Conservation (phyloP, 1,284 basidiomycete species). For the Rhodotorula sp. region DNA sequence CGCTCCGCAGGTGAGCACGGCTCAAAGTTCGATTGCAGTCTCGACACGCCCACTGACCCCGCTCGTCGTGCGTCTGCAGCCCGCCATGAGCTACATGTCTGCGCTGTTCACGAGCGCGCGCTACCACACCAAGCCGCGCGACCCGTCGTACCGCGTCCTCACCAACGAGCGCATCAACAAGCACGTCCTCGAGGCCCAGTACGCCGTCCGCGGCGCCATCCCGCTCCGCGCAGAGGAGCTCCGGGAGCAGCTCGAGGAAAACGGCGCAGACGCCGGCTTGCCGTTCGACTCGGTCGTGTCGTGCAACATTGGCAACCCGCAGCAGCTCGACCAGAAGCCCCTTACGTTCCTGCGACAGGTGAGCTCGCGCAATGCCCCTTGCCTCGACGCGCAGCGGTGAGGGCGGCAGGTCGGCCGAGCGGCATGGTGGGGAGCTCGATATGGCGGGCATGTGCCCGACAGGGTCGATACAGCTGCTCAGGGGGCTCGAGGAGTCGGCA, state of each 20-base stretch:
- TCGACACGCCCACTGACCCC: neutral
- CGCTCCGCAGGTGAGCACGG: too few species aligned
- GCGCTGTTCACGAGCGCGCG: conserved; percentile 4
- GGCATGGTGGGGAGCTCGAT: too few species aligned
- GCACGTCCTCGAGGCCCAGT: conserved; percentile 77
- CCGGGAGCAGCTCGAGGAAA: conserved; percentile 65
- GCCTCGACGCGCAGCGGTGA: neutral
- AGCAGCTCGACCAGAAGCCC: conserved; percentile 92
- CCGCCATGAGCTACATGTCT: neutral
- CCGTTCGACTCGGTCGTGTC: conserved; percentile 89
- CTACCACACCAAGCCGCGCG: conserved; percentile 7
- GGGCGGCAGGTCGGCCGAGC: neutral
- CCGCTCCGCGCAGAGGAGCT: conserved; percentile 90
- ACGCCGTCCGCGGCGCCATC: conserved; percentile 95
- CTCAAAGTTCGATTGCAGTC: too few species aligned
- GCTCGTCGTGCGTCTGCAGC: neutral
- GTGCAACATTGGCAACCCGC: conserved; percentile 97
- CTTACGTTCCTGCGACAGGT: conserved; percentile 93
- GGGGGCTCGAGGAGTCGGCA: neutral
- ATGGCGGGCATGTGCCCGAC: too few species aligned
- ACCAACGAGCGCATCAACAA: conserved; percentile 63
- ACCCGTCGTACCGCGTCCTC: conserved; percentile 42
- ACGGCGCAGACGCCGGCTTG: conserved; percentile 55
- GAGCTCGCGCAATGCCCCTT: conserved; percentile 36
- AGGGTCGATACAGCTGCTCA: too few species aligned